phyloP scores from a whole-genome alignment of 371 early-diverging fungal genomes.

The Rhizopus stolonifer region DNA sequence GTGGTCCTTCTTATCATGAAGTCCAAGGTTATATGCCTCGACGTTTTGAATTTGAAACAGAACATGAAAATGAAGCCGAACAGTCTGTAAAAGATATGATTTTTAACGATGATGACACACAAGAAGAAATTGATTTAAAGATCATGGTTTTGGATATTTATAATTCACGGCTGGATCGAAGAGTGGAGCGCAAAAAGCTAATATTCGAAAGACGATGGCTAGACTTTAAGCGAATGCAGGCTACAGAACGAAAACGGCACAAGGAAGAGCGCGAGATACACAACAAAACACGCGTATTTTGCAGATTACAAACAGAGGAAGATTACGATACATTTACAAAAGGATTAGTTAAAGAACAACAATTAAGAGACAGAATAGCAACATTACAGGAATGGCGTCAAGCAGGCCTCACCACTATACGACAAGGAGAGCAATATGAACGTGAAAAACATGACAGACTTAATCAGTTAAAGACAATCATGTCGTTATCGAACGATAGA shows the following conservation, averaged over 20 bases:
- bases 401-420: slow-evolving; percentile 79
- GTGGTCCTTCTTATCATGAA: slow-evolving; percentile 94
- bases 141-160: slow-evolving; percentile 92
- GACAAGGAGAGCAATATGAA: slow-evolving; percentile 77
- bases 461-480: slow-evolving; percentile 40
- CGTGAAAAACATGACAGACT: slow-evolving; percentile 53
- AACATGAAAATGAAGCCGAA: slow-evolving; percentile 97
- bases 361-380: slow-evolving; percentile 75
- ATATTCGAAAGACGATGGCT: slow-evolving; percentile 85
- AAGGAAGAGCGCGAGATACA: slow-evolving; percentile 85
- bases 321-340: slow-evolving; percentile 85
- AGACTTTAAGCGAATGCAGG: slow-evolving; percentile 81
- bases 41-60: slow-evolving; percentile 96
- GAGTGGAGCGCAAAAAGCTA: slow-evolving; percentile 83
- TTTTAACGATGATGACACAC: slow-evolving; percentile 84
- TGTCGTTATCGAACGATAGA: slow-evolving; percentile 41
- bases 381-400: slow-evolving; percentile 88
- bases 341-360: slow-evolving; percentile 77
- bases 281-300: slow-evolving; percentile 81
- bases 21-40: slow-evolving; percentile 97
- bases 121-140: slow-evolving; percentile 89
- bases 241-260: slow-evolving; percentile 75
- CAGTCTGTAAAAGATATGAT: slow-evolving; percentile 89
- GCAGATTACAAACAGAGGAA: slow-evolving; percentile 78
- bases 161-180: slow-evolving; percentile 81